A percentile compares a stretch with the other conserved stretches of the same genome.
phyloP scores from a whole-genome alignment of 805 yeast species.

The Sugiyamaella smithiae region DNA sequence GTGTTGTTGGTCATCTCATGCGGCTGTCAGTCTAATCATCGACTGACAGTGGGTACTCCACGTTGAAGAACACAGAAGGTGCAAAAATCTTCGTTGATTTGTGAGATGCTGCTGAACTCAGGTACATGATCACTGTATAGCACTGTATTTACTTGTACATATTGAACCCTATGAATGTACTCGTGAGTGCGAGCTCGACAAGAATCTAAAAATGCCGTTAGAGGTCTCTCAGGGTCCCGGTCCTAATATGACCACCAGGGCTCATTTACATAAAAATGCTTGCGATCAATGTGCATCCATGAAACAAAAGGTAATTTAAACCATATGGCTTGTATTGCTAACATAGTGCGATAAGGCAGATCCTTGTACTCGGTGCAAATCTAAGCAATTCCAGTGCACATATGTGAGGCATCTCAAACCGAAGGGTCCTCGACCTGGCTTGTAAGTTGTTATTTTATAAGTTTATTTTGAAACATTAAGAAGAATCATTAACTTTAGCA shows the following conservation, averaged over 20 bases:
- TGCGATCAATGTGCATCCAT: slow-evolving; percentile 4
- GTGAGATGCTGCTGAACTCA: background rate
- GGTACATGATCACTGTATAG: background rate
- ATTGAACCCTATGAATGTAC: background rate
- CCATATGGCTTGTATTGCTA: background rate
- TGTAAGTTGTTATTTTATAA: background rate
- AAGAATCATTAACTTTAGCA: background rate
- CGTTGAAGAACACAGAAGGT: too few species aligned
- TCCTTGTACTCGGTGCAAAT: background rate
- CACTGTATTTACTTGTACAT: background rate
- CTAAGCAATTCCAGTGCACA: background rate
- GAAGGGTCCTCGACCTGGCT: background rate
- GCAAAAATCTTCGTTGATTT: background rate
- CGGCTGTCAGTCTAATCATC: background rate
- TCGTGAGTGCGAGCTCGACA: background rate
- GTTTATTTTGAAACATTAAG: background rate
- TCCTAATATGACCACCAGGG: too few species aligned
- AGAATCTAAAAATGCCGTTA: too few species aligned
- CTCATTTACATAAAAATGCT: background rate
- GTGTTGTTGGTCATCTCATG: background rate
- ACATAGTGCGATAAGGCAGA: background rate
- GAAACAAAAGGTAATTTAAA: slow-evolving; percentile 1
- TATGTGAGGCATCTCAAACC: background rate
- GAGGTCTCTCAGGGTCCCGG: too few species aligned
- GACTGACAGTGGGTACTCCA: too few species aligned